Base-by-base conservation (phyloP, 2,329 filamentous ascomycete species). In the Alternaria angustiovoidea region DNA sequence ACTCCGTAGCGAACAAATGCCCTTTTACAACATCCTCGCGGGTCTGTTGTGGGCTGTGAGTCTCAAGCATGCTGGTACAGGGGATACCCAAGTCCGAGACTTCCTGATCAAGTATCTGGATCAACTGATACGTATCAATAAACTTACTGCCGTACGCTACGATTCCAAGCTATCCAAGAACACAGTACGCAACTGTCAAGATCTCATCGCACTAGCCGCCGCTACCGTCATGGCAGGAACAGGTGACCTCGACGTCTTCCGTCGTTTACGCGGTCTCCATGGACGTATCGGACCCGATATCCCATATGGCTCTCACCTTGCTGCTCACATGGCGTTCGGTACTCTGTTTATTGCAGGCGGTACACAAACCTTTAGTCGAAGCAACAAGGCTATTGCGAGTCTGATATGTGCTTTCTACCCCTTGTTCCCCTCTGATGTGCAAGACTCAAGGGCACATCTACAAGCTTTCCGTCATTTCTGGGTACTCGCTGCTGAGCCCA, bases 391-490 rank as follows among this genome's bases (percentile, higher is more conserved):
- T 9, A 89, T 96, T 49, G 94, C 93, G 1, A 88, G 92, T 12
- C 84, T 99, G 7, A 87, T 99, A 7, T 90, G 95, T 43, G 91
- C 95, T 1, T 96, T 99, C 77, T 99, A 99, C 73, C 95, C 95
- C 0, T 85, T 97, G 20, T 97, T 96, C 75, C 95, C 95, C 0
- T 90, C 88, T 9, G 90, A 88, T 30, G 92, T 98, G 2, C 91
- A 96, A 71, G 95, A 99, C 80, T 98, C 98, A 74, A 91, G 92
- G 66, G 93, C 93, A 11, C 95, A 99, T 72, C 85, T 99, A 6
- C 95, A 99, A 81, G 95, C 96, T 4, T 95, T 99, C 81, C 89
- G 96, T 5, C 94, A 99, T 79, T 91, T 99, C 73, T 99, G 95
- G 95, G 94, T 97, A 11, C 85, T 99, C 4, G 95, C 95, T 1